Percentiles rank a stretch among this genome's conserved stretches.
phyloP scores from a whole-genome alignment of 2,329 filamentous ascomycete species.

The Epichloe baconii region DNA sequence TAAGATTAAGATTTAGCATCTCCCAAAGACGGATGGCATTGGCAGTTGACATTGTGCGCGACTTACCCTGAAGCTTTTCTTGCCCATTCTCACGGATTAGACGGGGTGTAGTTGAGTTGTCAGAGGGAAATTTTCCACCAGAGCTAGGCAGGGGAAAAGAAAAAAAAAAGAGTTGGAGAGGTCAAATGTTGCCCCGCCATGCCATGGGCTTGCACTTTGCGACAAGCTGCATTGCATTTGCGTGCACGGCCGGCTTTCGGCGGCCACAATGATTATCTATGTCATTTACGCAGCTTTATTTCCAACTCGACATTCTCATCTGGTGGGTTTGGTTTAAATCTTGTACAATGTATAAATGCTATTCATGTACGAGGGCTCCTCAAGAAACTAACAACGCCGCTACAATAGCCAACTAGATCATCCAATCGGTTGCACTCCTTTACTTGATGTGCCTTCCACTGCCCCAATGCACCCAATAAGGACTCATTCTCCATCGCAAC shows the following conservation, averaged over 20 bases:
- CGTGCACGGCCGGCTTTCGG: too few species aligned
- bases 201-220: background rate
- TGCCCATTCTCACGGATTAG: slow-evolving; percentile 20
- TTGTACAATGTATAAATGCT: background rate
- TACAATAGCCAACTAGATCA: slow-evolving; percentile 72
- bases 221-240: background rate
- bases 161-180: background rate
- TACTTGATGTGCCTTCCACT: slow-evolving; percentile 63
- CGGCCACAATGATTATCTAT: too few species aligned
- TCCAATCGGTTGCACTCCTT: slow-evolving; percentile 58
- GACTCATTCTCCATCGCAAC: slow-evolving; percentile 35
- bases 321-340: background rate
- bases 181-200: background rate
- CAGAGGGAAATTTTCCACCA: background rate
- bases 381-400: slow-evolving; percentile 73
- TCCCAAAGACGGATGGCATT: background rate
- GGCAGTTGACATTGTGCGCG: background rate
- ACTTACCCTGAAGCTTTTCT: slow-evolving; percentile 23
- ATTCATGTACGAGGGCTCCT: slow-evolving; percentile 36
- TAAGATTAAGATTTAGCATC: slow-evolving; percentile 7
- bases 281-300: too few species aligned
- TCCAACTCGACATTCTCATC: background rate
- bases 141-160: too few species aligned
- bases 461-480: slow-evolving; percentile 45
- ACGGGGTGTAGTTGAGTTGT: background rate